Evolutionary conservation across 2,329 filamentous ascomycete genomes (phyloP), one percentile per base, ranked within the genome.

Genomic region (Malbranchea cinnamomea): DNA sequence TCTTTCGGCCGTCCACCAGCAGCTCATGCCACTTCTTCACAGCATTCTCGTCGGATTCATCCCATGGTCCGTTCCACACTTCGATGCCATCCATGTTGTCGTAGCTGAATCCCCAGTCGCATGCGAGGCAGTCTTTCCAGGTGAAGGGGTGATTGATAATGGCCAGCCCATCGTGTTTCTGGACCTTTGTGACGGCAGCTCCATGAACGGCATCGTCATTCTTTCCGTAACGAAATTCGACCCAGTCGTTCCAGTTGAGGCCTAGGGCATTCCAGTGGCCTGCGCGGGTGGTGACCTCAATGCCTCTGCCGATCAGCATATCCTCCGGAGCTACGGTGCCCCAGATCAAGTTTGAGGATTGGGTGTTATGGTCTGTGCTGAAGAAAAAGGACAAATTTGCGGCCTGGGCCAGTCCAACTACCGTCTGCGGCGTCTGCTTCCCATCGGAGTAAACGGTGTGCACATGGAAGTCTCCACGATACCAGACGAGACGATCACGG

Each of bases 391-490:
- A 27, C 9, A 45, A 35, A 9, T 41, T 23, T 11, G 30, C 32
- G 6, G 28, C 15, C 16, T 41, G 11, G n/a, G 41, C 41, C 15
- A 40, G 31, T 1, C 19, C 26, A 4, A 41, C 32, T 9, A 41
- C 36, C 26, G 34, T 20, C 10, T 24, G 26, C 1, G 40, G 40
- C n/a, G 39, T 36, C 21, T 42, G 37, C 23, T 32, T 33, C 6
- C 41, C 41, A 24, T 44, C 41, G 2, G 41, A 43, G 29, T 44
- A 42, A 27, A 43, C 32, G n/a, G 35, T 39, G 34, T 44, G 41
- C 39, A 43, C 41, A 28, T 43, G 41, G 22, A 44, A 43, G 28
- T 44, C 41, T 5, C 41, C 41, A 2, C 41, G 35, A 7, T 38
- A 38, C 41, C 41, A 43, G 7, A 11, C 20, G 2, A 19, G 17